Conservation (phyloP, 176 grass and related monocot species). For the Carex kokanica region DNA sequence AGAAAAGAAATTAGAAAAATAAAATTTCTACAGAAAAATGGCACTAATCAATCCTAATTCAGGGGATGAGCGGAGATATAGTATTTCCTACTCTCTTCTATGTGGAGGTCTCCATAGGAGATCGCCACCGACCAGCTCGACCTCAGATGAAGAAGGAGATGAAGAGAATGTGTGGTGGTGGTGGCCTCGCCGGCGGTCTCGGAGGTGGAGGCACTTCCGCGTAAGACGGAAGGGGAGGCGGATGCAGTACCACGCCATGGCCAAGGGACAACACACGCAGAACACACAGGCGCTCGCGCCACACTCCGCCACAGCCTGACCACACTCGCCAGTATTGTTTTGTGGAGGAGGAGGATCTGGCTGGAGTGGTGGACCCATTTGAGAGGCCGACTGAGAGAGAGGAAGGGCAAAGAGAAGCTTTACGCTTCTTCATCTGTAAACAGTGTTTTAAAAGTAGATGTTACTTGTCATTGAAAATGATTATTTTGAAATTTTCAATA, state of each 20-base stretch:
- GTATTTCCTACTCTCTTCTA: constrained; percentile 5
- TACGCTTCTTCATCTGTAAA: not conserved
- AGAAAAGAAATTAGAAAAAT: not conserved
- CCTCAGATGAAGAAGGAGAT: constrained; percentile 23
- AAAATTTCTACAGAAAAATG: not conserved
- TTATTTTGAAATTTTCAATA: too few species aligned
- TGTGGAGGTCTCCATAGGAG: not conserved
- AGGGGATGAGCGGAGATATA: not conserved
- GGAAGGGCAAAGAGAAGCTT: not conserved
- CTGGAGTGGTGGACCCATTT: constrained; percentile 1
- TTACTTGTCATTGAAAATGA: too few species aligned
- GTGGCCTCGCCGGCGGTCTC: not conserved
- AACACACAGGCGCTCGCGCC: constrained; percentile 48
- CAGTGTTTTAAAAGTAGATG: too few species aligned
- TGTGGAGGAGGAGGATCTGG: not conserved
- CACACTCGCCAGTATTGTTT: not conserved
- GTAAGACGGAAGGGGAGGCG: constrained; percentile 46
- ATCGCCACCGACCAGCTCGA: constrained; percentile 18
- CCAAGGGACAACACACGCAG: constrained; percentile 63
- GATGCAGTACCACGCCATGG: constrained; percentile 51
- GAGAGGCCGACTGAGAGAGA: not conserved
- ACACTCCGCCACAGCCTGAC: constrained; percentile 51
- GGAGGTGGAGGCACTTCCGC: constrained; percentile 30
- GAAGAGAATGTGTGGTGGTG: constrained; percentile 2
- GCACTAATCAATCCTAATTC: not conserved